Evolutionary conservation across 805 yeast genomes (phyloP), one percentile per base, ranked within the genome.

Genomic region (Suhomyces canberraensis): DNA sequence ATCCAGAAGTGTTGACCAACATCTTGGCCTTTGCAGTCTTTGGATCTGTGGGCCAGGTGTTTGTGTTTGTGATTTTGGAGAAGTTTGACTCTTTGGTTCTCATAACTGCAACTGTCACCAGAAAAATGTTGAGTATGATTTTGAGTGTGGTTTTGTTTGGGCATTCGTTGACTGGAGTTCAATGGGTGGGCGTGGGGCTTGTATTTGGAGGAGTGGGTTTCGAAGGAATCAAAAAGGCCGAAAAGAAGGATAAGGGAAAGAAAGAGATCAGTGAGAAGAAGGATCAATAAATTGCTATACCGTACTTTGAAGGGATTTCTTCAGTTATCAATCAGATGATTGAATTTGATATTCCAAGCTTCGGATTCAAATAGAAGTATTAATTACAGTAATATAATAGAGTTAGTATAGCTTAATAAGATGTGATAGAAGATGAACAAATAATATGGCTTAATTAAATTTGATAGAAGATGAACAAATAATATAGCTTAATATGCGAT

Each of bases 121-220:
- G 99, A 50, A 93, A 93, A 54, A 91, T 93, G 96, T 68, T 89
- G 33, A 88, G 97, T 26, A 91, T 93, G 98, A 72, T 89, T 22
- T 61, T 91, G 36, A 84, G 95, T 51, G 96, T 93, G 34, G 58
- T 87, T 3, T 64, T 91, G 45, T 91, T 88, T 61, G 91, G 93
- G n/a, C 97, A 93, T 56, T 54, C 58, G 4, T 72, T 93, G 46
- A 69, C 64, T 21, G 6, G 37, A 3, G 60, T 66, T 7, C 98
- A 93, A 63, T 84, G 96, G 89, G 25, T 64, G 0, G 98, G 98
- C 0, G 79, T 93, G 4, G 35, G 58, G 1, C 61, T 85, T 40
- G 99, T 93, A 2, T 90, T 91, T 62, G 76, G 78, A 3, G 97
- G 97, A 0, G 84, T 93, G 38, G 81, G 82, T 0, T 75, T 79